phyloP scores from a whole-genome alignment of 371 early-diverging fungal genomes.

The Mucor mucedo region DNA sequence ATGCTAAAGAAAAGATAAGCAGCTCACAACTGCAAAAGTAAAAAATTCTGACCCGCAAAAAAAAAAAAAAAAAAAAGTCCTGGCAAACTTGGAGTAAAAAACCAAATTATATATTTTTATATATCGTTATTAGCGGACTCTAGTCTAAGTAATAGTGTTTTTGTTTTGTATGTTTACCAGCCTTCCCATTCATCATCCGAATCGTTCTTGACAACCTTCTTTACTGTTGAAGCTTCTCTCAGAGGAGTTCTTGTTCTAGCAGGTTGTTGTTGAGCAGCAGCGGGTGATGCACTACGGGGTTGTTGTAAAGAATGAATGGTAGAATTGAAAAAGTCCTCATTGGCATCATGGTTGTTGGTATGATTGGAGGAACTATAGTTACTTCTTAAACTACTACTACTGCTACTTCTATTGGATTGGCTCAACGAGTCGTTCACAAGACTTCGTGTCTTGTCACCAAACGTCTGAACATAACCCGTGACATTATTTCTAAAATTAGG shows the following conservation, averaged over 20 bases:
- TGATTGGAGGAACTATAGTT: conserved; percentile 19
- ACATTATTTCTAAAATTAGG: conserved; percentile 82
- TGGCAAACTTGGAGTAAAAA: not conserved
- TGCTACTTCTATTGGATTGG: conserved; percentile 1
- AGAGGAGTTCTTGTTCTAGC: conserved; percentile 38
- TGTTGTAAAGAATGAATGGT: conserved; percentile 51
- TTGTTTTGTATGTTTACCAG: conserved; percentile 28
- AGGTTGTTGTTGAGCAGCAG: conserved; percentile 14
- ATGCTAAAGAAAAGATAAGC: too few species aligned
- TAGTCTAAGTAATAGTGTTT: not conserved
- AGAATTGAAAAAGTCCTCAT: conserved; percentile 52
- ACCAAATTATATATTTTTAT: not conserved
- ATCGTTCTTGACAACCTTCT: conserved; percentile 23
- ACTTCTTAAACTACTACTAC: conserved; percentile 22
- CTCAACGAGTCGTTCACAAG: conserved; percentile 20
- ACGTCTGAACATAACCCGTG: conserved; percentile 65
- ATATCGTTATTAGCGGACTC: not conserved
- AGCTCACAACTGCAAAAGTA: not conserved
- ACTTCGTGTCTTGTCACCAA: conserved; percentile 65
- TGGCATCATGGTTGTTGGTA: conserved; percentile 8
- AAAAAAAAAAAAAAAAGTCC: not conserved
- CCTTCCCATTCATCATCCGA: conserved; percentile 67
- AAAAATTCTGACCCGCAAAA: not conserved
- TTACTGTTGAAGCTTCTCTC: conserved; percentile 27
- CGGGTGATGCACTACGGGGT: conserved; percentile 45